These are phyloP conservation scores for Termitomyces sp. DNA, from an alignment of 768 basidiomycete genomes.

Conservation along the genomic window DNA sequence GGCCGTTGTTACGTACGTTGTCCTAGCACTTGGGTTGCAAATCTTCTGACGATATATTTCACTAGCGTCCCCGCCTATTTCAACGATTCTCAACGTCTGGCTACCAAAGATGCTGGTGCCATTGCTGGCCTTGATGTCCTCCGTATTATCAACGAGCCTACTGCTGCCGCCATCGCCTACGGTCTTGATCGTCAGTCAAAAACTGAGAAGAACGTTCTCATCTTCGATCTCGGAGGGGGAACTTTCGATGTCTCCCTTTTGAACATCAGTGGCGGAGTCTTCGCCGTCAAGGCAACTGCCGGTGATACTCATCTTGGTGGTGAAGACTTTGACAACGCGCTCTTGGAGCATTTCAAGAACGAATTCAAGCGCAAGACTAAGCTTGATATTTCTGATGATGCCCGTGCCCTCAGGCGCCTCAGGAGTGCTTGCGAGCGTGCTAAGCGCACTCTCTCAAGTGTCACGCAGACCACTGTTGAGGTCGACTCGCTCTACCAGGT, in stretches of 20 bases:
- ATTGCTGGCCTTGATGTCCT: constrained; percentile 98
- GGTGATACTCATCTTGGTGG: constrained; percentile 99
- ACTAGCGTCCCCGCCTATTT: constrained; percentile 94
- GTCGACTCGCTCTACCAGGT: constrained; percentile 98
- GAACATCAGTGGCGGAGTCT: constrained; percentile 96
- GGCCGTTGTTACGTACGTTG: constrained; percentile 91
- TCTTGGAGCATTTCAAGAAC: constrained; percentile 98
- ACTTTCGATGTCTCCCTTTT: constrained; percentile 99
- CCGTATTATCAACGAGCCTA: constrained; percentile 99
- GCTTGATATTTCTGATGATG: constrained; percentile 93
- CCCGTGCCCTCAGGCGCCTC: constrained; percentile 94
- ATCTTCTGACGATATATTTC: constrained; percentile 1
- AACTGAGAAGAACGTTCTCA: constrained; percentile 95
- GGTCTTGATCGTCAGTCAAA: constrained; percentile 95
- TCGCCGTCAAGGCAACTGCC: constrained; percentile 98
- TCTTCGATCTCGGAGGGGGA: constrained; percentile 99
- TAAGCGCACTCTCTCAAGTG: constrained; percentile 97
- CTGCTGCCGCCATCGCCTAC: constrained; percentile 98
- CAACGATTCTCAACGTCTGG: constrained; percentile 99
- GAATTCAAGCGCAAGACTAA: constrained; percentile 99
- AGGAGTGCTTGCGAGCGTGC: constrained; percentile 98
- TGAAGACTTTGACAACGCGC: constrained; percentile 99
- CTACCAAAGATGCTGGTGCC: constrained; percentile 98
- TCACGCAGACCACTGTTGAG: constrained; percentile 98
- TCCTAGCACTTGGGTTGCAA: constrained; percentile 2